Percentiles rank a stretch among this genome's conserved stretches.
Evolutionary conservation across 2,329 filamentous ascomycete species (phyloP).

Genomic region (Penicillium glabrum): DNA sequence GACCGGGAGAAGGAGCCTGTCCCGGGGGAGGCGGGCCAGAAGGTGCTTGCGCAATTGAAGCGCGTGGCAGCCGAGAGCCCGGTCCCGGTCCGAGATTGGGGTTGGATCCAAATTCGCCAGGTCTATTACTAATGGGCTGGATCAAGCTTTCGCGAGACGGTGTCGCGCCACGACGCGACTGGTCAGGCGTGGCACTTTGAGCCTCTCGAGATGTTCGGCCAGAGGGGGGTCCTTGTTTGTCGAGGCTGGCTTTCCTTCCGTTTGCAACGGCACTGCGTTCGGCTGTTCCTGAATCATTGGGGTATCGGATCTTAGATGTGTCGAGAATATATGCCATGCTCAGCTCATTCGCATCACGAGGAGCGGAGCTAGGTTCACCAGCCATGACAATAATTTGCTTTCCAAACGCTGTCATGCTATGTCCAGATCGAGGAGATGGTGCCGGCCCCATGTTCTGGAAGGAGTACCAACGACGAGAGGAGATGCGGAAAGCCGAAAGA

Average conservation of each 20-base stretch:
- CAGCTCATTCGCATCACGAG: conserved; percentile 77
- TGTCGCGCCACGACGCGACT: conserved; percentile 37
- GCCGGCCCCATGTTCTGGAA: conserved; percentile 99
- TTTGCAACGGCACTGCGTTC: conserved; percentile 42
- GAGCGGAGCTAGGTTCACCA: conserved; percentile 88
- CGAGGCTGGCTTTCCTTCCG: conserved; percentile 44
- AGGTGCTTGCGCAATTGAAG: conserved; percentile 59
- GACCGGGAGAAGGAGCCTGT: conserved; percentile 61
- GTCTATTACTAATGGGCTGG: conserved; percentile 24
- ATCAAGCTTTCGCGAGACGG: conserved; percentile 47
- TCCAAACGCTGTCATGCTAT: conserved; percentile 94
- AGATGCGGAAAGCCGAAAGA: conserved; percentile 79
- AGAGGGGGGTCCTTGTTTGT: conserved; percentile 42
- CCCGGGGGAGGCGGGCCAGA: conserved; percentile 65
- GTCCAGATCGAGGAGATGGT: conserved; percentile 87
- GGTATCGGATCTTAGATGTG: conserved; percentile 94
- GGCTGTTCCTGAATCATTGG: conserved; percentile 63
- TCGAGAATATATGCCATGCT: conserved; percentile 89
- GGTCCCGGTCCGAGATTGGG: conserved; percentile 39
- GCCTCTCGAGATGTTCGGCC: conserved; percentile 46
- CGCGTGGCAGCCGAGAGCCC: conserved; percentile 60
- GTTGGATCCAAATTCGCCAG: conserved; percentile 30
- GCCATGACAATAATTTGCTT: conserved; percentile 91
- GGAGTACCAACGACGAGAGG: conserved; percentile 92
- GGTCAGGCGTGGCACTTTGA: conserved; percentile 38